A percentile compares a stretch with the other conserved stretches of the same genome.
Evolutionary conservation across 352 stramenopile genomes (phyloP).

Genomic region (Pythium myriotylum): DNA sequence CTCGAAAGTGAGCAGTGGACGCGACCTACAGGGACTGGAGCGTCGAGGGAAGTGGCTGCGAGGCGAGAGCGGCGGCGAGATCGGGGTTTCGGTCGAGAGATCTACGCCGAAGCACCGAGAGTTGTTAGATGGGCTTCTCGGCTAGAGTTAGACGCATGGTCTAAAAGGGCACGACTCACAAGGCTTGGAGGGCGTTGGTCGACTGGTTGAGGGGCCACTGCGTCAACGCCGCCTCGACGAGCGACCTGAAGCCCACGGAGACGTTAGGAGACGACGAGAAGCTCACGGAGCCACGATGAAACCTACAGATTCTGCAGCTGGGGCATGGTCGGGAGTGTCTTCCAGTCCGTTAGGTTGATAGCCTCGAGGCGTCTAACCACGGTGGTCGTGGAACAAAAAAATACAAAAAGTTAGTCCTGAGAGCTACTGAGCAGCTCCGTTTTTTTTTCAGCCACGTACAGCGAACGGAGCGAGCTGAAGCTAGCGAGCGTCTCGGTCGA

Average conservation of each 20-base stretch:
- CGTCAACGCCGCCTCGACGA: not conserved
- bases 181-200: not conserved
- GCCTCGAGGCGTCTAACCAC: slow-evolving; percentile 1
- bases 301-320: slow-evolving; percentile 18
- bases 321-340: slow-evolving; percentile 14
- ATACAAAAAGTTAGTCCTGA: not conserved
- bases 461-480: not conserved
- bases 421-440: not conserved
- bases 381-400: not conserved
- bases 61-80: too few species aligned
- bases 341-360: slow-evolving; percentile 17
- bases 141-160: too few species aligned
- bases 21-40: slow-evolving; percentile 12
- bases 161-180: too few species aligned
- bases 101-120: too few species aligned
- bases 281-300: not conserved
- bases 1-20: not conserved
- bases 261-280: not conserved
- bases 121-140: too few species aligned
- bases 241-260: slow-evolving; percentile 12
- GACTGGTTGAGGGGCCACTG: slow-evolving; percentile 6
- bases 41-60: too few species aligned
- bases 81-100: too few species aligned
- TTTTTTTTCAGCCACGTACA: not conserved
- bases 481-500: slow-evolving; percentile 1